Evolutionary conservation across 169 alveolate genomes (phyloP).

Genomic region (Babesia sp.): DNA sequence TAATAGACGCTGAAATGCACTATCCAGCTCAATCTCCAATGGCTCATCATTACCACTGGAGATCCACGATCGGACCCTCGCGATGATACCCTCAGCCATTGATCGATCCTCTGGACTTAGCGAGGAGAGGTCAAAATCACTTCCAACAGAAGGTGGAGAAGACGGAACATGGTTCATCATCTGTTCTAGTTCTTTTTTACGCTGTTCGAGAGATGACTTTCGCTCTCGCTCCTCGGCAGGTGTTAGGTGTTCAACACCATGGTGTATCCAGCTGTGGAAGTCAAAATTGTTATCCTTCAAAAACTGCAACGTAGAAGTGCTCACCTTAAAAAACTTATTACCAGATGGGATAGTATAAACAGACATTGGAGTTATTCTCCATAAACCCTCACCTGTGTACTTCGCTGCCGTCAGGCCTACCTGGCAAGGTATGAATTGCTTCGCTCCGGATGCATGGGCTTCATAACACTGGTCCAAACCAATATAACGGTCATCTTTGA

Average conservation of each 20-base stretch:
- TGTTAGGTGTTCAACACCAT: conserved; percentile 79
- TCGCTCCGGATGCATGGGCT: conserved; percentile 86
- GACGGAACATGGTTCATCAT: conserved; percentile 34
- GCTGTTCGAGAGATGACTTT: conserved; percentile 58
- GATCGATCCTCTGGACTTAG: conserved; percentile 69
- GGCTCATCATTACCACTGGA: conserved; percentile 47
- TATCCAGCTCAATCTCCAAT: conserved; percentile 80
- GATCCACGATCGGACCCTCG: conserved; percentile 57
- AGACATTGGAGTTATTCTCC: conserved; percentile 84
- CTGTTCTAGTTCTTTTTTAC: conserved; percentile 61
- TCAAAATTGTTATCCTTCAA: conserved; percentile 83
- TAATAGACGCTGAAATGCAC: conserved; percentile 81
- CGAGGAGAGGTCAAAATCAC: conserved; percentile 22
- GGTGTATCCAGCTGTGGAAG: conserved; percentile 82
- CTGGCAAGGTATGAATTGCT: conserved; percentile 83
- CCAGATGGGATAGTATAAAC: conserved; percentile 80
- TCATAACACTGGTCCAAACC: conserved; percentile 84
- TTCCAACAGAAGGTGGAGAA: neutral
- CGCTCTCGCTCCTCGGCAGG: conserved; percentile 77
- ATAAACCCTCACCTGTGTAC: conserved; percentile 42
- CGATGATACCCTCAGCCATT: conserved; percentile 66
- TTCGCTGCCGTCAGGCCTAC: conserved; percentile 84
- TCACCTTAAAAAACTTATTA: conserved; percentile 74
- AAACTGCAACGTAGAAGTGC: conserved; percentile 77
- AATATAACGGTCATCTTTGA: conserved; percentile 77